Base-by-base conservation (phyloP, 1,139 yeast genomes). In the Yamadazyma spencermartinsiae region DNA sequence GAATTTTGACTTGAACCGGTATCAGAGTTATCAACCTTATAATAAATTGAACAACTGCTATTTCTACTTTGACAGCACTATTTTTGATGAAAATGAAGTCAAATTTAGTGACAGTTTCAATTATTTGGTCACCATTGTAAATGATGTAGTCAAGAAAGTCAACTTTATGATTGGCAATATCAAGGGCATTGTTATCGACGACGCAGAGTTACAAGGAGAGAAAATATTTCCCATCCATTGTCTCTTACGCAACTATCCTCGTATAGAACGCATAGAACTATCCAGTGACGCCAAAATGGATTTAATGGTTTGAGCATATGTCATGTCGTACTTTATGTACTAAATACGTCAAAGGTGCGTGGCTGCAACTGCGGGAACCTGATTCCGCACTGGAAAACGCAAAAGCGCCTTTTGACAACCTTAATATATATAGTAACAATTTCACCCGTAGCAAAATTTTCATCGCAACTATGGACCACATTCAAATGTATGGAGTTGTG, bases 141-240 rank as follows among this genome's bases (percentile, higher is more conserved):
- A 56, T 41, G 72, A 66, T 49, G 60, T 68, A 10, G 55, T 68
- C 42, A 64, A 65, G 45, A 66, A 67, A 38, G 54, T 60, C 49
- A 48, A 54, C 27, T 64, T 61, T 41, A 61, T 68, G 66, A 42
- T 63, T 31, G 64, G 59, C 6, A 52, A 68, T 25, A 58, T 68
- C 3, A 53, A 62, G 36, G 68, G 65, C 3, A 40, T 55, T 5
- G 64, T 60, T 37, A 60, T 68, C 32, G 72, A 68, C 43, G 74
- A 68, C 39, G 44, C 48, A 16, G 49, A 57, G 25, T 50, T 66
- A 21, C 44, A 51, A 2, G 73, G 72, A 0, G 72, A 65, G 35
- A 60, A 64, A 35, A 59, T 56, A 2, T 56, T 58, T 34, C 62
- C 71, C 1, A 53, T 67, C 37, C 59, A 55, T 34, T 52, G 62